Evolutionary conservation across 371 early-diverging fungal species (phyloP), one percentile per base, ranked within the genome.

Genomic region (Dichotomocladium elegans): DNA sequence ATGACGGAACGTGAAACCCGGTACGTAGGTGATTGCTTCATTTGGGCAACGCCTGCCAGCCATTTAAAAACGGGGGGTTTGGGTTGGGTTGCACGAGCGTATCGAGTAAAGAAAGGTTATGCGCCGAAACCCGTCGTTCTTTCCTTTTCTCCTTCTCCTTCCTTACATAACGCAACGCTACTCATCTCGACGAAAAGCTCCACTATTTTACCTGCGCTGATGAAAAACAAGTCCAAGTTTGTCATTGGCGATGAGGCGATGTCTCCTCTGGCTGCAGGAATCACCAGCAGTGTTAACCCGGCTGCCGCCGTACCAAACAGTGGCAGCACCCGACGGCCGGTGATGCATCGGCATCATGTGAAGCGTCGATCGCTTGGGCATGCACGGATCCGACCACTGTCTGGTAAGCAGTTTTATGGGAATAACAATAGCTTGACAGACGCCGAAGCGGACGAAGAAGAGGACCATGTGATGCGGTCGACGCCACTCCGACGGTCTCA

Each of bases 281-380:
- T 47, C 33, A 47, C 28, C 25, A 44, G n/a, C n/a, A n/a, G n/a
- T n/a, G n/a, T n/a, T n/a, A n/a, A n/a, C n/a, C n/a, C 35, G 11
- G 4, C 37, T 21, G 21, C n/a, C 37, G n/a, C 37, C n/a, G 37
- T 21, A 48, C 31, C 15, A 17, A 22, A 17, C 49, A 34, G 34
- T 26, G 11, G 9, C 28, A 45, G 27, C 28, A 10, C 27, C n/a
- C 28, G 49, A 35, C 34, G 49, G 7, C 43, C 41, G n/a, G n/a
- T n/a, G n/a, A n/a, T n/a, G 15, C 42, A 52, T 52, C 53, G 53
- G 24, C 53, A 52, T 22, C 53, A 52, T 52, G 53, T 43, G 15
- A 52, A 52, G 24, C 42, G 53, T 15, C 41, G 44, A 37, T 33
- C 28, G 9, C 29, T 26, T 8, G 53, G 53, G 7, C 42, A 37